Evolutionary conservation across 306 rosid genomes (phyloP), one percentile per base, ranked within the genome.

Genomic region (Abrus pulchellus): DNA sequence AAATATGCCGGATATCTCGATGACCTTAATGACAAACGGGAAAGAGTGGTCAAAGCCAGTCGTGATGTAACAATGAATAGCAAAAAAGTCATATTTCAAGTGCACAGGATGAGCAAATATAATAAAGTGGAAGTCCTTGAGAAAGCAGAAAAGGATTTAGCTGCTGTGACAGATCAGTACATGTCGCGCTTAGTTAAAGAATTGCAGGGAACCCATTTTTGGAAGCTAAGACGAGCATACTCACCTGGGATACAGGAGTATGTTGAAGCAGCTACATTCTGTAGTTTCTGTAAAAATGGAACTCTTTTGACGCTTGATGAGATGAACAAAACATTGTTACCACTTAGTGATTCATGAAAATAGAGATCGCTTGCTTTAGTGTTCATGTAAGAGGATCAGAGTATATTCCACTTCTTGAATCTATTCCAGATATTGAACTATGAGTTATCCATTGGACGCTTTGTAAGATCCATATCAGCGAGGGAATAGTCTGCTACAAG

Each of bases 241-340:
- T 91, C 99, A 33, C 99, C 98, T 5, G 97, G 97, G 98, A 88
- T 95, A 82, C 99, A 95, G 78, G 98, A 95, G 86, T 95, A 95
- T 68, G 87, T 95, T 43, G 99, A 95, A 85, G 97, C 98, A 40
- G 99, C 98, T 32, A 95, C 99, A 0, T 88, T 95, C 85, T 95
- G 86, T 85, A 86, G 88, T 78, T 95, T 95, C 85, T 93, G 98
- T 84, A 90, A 82, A 86, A 85, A 86, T 12, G 99, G 98, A 72
- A 86, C 88, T 64, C 98, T 95, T 78, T 85, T 95, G 90, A 87
- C 78, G 80, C 99, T 95, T 60, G 97, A 89, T 66, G 97, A 93
- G 89, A 90, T 95, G 36, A 93, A 95, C 88, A 79, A 88, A 29
- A 83, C 86, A 41, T 62, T 95, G 80, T 76, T 90, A 84, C 93